Evolutionary conservation across 495 filamentous ascomycete genomes (phyloP), one percentile per base, ranked within the genome.

Genomic region (Tuber indicum): DNA sequence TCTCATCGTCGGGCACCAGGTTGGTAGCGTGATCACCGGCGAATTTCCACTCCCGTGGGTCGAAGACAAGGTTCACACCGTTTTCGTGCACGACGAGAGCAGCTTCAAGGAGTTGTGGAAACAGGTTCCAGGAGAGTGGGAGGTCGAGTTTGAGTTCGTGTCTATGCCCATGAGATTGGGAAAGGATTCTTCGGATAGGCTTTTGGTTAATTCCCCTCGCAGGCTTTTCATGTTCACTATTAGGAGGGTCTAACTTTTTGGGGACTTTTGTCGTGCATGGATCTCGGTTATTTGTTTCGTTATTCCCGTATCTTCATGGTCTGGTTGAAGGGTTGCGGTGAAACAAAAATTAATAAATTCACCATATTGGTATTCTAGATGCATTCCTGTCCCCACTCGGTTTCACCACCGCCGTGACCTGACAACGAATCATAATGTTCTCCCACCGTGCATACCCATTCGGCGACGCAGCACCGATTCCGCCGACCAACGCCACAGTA

Each of bases 51-150:
- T 77, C 39, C 74, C 77, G 44, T 52, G 71, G 14, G 23, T 72
- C 72, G 23, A 79, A 78, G 12, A 72, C 74, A 16, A 80, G 73
- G 62, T 78, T 84, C 8, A 0, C 8, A n/a, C 7, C 52, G n/a
- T n/a, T 76, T 89, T 84, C 78, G 80, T 85, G 41, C 89, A 90
- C 79, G 84, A 88, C 78, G 52, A 78, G 46, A 76, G 79, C 46
- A 87, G 84, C 46, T 88, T 88, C 76, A 78, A 84, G 71, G 83
- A 81, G 72, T 82, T 90, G 80, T 91, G 89, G 88, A 79, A 86
- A 19, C 77, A 86, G 76, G 86, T 90, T 71, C 85, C 85, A n/a
- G 75, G 78, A 4, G 71, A 73, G 5, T 76, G 77, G 78, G 73
- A 75, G 17, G 73, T 79, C 58, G 58, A 80, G 14, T 73, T 32